A percentile compares a stretch with the other conserved stretches of the same genome.
Conservation (phyloP, 805 yeast species). For the Sugiyamaella chiloensis region DNA sequence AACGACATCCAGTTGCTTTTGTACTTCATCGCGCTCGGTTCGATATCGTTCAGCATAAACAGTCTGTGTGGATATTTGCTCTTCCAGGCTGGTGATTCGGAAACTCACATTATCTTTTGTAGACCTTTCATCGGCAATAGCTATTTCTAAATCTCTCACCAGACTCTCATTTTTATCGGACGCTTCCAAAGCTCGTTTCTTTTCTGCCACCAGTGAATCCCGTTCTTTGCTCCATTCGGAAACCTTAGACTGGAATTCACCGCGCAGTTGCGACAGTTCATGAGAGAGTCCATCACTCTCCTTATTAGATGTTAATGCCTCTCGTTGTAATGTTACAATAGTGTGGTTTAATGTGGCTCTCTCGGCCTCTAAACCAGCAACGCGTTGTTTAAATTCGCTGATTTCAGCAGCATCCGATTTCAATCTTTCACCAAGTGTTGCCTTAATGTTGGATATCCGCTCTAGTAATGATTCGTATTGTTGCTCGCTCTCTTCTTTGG, state of each 20-base stretch:
- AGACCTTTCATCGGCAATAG: conserved; percentile 32
- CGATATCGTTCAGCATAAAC: conserved; percentile 27
- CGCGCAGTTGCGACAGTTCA: conserved; percentile 28
- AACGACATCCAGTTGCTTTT: conserved; percentile 30
- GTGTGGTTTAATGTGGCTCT: conserved; percentile 35
- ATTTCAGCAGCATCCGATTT: conserved; percentile 37
- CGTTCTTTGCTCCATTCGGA: conserved; percentile 21
- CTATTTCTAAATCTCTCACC: conserved; percentile 33
- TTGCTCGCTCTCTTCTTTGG: conserved; percentile 38
- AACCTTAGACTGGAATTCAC: conserved; percentile 19
- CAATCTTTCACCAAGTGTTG: conserved; percentile 43
- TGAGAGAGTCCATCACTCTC: conserved; percentile 29
- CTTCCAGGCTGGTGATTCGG: conserved; percentile 31
- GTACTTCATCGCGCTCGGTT: conserved; percentile 22
- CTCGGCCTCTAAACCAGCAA: conserved; percentile 35
- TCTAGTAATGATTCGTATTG: conserved; percentile 41
- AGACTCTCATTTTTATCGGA: conserved; percentile 22
- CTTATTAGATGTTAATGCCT: conserved; percentile 31
- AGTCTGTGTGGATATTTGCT: conserved; percentile 30
- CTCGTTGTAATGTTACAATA: conserved; percentile 39
- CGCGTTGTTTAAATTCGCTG: conserved; percentile 32
- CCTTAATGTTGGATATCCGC: conserved; percentile 36
- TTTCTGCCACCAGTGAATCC: conserved; percentile 26
- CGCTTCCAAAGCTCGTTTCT: conserved; percentile 22
- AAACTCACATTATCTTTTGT: conserved; percentile 17